These are phyloP conservation scores for Xylona heveae DNA, from an alignment of 495 filamentous ascomycete species.

Conservation along the genomic window DNA sequence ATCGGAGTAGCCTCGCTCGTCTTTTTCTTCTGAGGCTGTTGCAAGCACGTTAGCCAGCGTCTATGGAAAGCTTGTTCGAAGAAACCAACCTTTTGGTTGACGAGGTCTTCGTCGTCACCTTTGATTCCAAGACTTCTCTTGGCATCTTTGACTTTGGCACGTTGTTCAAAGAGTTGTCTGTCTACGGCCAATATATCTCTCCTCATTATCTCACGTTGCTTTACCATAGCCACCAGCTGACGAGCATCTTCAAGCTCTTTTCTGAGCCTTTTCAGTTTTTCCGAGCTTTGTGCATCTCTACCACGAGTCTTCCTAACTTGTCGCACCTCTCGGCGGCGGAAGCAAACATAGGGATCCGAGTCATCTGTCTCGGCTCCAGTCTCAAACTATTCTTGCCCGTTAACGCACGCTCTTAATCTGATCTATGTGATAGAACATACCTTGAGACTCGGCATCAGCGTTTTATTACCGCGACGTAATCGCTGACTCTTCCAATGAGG, in stretches of 20 bases:
- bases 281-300: conserved; percentile 78
- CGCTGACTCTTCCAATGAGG: conserved; percentile 71
- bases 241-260: conserved; percentile 83
- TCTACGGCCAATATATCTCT: conserved; percentile 56
- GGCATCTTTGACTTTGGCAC: conserved; percentile 57
- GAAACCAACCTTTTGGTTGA: neutral
- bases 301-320: conserved; percentile 87
- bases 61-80: no score
- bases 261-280: conserved; percentile 80
- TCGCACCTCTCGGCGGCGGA: conserved; percentile 85
- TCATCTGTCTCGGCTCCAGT: conserved; percentile 85
- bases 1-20: conserved; percentile 26
- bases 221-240: conserved; percentile 53
- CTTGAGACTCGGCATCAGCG: conserved; percentile 56
- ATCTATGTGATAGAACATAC: conserved; percentile 14
- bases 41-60: conserved; percentile 13
- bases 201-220: conserved; percentile 56
- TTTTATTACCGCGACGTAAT: conserved; percentile 36
- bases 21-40: conserved; percentile 48
- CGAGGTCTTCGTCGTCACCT: conserved; percentile 68
- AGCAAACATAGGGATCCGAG: conserved; percentile 92
- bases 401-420: neutral
- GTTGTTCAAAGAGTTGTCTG: conserved; percentile 55
- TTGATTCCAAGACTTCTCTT: conserved; percentile 81
- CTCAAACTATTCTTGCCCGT: conserved; percentile 50